Conservation (phyloP, 805 yeast genomes). For the Maudiozyma pseudohumilis region DNA sequence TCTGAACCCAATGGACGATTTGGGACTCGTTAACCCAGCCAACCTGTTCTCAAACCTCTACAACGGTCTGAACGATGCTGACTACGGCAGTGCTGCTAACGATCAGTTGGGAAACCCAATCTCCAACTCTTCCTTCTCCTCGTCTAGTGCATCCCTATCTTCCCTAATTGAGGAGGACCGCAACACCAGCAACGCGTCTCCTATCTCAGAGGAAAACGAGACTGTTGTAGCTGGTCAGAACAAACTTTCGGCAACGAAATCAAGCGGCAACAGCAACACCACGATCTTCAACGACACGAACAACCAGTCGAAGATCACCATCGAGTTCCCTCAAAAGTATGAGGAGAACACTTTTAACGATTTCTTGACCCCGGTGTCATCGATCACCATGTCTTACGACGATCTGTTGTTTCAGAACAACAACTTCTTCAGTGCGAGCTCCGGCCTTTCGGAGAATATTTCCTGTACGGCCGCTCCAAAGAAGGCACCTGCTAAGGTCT, state of each 20-base stretch:
- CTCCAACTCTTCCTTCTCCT: background rate
- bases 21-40: background rate
- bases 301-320: background rate
- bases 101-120: background rate
- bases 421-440: background rate
- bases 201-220: background rate
- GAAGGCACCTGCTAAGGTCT: background rate
- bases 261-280: background rate
- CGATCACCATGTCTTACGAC: conserved; percentile 2
- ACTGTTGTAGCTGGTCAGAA: background rate
- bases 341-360: background rate
- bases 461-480: background rate
- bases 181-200: background rate
- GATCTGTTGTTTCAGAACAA: conserved; percentile 2
- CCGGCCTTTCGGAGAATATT: too few relatives aligned
- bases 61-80: background rate
- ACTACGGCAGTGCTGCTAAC: background rate
- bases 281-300: background rate
- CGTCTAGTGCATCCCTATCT: conserved; percentile 2
- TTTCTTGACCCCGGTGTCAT: conserved; percentile 4
- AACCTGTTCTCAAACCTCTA: background rate
- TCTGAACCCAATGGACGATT: background rate
- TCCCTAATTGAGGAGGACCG: background rate
- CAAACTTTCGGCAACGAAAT: background rate
- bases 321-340: conserved; percentile 2